Evolutionary conservation across 192 early-diverging fungal species (phyloP), one percentile per base, ranked within the genome.

Genomic region (Coemansia guatemalensis): DNA sequence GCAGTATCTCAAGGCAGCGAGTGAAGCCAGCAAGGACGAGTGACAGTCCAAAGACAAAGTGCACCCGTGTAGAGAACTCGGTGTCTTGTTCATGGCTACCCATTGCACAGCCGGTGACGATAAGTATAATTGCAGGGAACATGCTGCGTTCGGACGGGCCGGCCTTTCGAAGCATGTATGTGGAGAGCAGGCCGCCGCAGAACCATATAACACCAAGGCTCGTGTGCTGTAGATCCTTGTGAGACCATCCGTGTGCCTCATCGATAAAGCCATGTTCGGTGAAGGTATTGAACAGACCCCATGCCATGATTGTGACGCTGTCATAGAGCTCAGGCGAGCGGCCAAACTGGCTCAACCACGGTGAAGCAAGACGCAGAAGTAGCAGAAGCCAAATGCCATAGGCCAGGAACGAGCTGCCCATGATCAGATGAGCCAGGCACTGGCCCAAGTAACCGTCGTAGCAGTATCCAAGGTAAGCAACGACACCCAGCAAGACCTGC

Each of bases 261-360:
- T 75, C 69, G 26, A 74, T 60, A 39, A 83, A 86, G 60, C 87
- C 81, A 70, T 89, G 88, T 70, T 89, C 88, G 8, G 88, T 89
- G 39, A 87, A 89, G 9, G 88, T 87, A 64, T 89, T 89, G 57
- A 88, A 75, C 63, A 86, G 83, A 20, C 88, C 88, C 88, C 88
- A 89, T 6, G 67, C 52, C 65, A 81, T 84, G 33, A 89, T 89
- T 48, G 82, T 77, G 53, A 68, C 83, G 75, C 88, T 89, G 63
- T 89, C 88, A 63, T 84, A 89, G 61, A 84, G 85, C 73, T 89
- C 88, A 59, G 85, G 88, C 52, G 85, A 85, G 62, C 85, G 85
- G 30, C 82, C 80, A 41, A 72, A 80, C 29, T 70, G 63, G 20
- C 48, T 65, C 22, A 89, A 67, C 87, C 87, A 89, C 8, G 83